A percentile compares a stretch with the other conserved stretches of the same genome.
These are phyloP conservation scores for Hydnomerulius pinastri DNA, from an alignment of 768 basidiomycete genomes.

Conservation along the genomic window DNA sequence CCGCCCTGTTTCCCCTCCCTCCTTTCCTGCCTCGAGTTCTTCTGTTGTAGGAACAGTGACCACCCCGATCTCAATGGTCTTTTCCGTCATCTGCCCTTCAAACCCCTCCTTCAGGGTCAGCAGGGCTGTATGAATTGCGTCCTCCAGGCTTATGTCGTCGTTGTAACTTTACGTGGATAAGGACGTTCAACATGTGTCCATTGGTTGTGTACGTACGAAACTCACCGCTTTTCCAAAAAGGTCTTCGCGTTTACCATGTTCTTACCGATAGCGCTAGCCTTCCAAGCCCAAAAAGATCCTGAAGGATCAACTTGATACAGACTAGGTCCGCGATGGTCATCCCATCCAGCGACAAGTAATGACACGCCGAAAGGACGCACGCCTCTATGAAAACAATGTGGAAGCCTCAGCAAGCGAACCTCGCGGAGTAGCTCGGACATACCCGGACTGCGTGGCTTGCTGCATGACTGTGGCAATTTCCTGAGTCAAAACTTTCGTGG, in stretches of 20 bases:
- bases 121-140: conserved; percentile 98
- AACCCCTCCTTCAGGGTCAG: conserved; percentile 98
- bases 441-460: conserved; percentile 98
- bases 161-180: conserved; percentile 73
- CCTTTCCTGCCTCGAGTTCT: conserved; percentile 60
- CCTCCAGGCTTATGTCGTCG: conserved; percentile 98
- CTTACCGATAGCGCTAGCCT: conserved; percentile 99
- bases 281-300: conserved; percentile 99
- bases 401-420: conserved; percentile 29
- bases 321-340: conserved; percentile 90
- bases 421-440: conserved; percentile 33
- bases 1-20: conserved; percentile 66
- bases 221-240: conserved; percentile 96
- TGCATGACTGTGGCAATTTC: conserved; percentile 99
- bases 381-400: conserved; percentile 64
- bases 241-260: conserved; percentile 99
- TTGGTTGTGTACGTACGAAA: conserved; percentile 25
- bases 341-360: conserved; percentile 96
- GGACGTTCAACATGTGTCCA: conserved; percentile 16
- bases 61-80: conserved; percentile 98
- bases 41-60: conserved; percentile 82
- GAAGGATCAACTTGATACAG: conserved; percentile 99
- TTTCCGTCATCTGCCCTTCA: conserved; percentile 99
- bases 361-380: conserved; percentile 99
- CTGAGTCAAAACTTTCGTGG: conserved; percentile 93